Base-by-base conservation (phyloP, 2,329 filamentous ascomycete species). In the Trichophyton benhamiae region DNA sequence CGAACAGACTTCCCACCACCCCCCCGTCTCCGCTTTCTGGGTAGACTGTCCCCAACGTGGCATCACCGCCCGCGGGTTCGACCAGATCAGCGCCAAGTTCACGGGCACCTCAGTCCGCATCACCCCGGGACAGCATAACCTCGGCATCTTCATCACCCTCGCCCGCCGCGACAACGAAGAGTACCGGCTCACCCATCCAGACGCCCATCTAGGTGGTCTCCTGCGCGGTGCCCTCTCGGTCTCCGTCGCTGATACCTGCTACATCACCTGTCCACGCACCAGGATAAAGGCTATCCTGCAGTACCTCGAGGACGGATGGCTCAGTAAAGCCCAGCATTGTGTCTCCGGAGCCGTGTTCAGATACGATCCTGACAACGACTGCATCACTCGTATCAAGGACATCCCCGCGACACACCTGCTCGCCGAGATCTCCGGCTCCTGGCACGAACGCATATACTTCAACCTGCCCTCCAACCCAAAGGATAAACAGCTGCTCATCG, bases 1-100 rank as follows among this genome's bases (percentile, higher is more conserved):
- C 27, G 94, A 99, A 76, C 94, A 99, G 77, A 99, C 94, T 7
- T 96, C 91, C 6, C 94, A 99, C 70, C 94, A 99, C 75, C 94
- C 94, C 38, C 94, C 94, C 8, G 92, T 99, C 66, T 97, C 92
- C 67, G 94, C 94, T 13, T 99, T 95, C 75, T 92, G 89, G 73
- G 86, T 96, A 65, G 87, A 91, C 70, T 99, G 94, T 71, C 91
- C 91, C 0, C 88, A 95, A 67, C 91, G 90, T 71, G 94, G 92
- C 30, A 82, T 99, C 66, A 85, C 84, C 42, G 94, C 94, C 15
- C 83, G 87, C 62, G 94, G 94, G 1, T 99, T 92, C 71, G 94
- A 99, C 71, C 94, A 99, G 77, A 86, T 99, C 69, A 92, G 88
- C 67, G 94, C 94, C 70, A 97, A 96, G 75, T 99, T 99, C 76